Evolutionary conservation across 148 eudicot genomes (phyloP), one percentile per base, ranked within the genome.

Genomic region (Chenopodium album): DNA sequence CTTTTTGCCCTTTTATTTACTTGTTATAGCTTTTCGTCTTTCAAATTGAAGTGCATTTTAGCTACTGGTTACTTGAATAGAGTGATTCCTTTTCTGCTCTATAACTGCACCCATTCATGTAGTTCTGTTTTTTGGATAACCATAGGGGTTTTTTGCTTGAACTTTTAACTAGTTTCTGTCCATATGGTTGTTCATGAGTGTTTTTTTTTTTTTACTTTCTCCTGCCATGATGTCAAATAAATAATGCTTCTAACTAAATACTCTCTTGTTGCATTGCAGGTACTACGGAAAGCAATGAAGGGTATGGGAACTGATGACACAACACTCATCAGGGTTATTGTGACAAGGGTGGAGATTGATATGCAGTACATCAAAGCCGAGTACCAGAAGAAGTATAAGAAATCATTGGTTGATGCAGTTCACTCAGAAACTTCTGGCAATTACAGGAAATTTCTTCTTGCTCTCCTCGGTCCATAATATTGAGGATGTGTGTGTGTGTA

Each of bases 291-390:
- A 88, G 92, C 98, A 71, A 95, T 95, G 98, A 92, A 91, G 78
- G 98, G 98, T 52, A 11, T 95, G 87, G 98, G 98, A 84, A 93
- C 98, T 0, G 82, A 91, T 71, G 97, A 92, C 32, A 48, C 90
- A 8, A 88, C 93, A 44, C 89, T 93, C 20, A 89, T 80, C 5
- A 87, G 98, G 82, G 86, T 93, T 50, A 91, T 95, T 32, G 93
- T 91, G 82, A 91, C 98, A 64, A 88, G 98, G 82, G 82, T 93
- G 12, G 98, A 95, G 87, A 82, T 95, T 1, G 98, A 95, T 79
- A 87, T 91, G 98, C 92, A 89, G 81, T 91, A 90, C 79, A 93
- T 95, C 46, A 95, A 93, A 81, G 90, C 93, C 0, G 98, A 93
- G 85, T 95, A 95, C 76, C 84, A 79, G 69, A 90, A 87, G 80